Evolutionary conservation across 1,139 yeast species (phyloP).

Genomic region (Candida glucosophila): DNA sequence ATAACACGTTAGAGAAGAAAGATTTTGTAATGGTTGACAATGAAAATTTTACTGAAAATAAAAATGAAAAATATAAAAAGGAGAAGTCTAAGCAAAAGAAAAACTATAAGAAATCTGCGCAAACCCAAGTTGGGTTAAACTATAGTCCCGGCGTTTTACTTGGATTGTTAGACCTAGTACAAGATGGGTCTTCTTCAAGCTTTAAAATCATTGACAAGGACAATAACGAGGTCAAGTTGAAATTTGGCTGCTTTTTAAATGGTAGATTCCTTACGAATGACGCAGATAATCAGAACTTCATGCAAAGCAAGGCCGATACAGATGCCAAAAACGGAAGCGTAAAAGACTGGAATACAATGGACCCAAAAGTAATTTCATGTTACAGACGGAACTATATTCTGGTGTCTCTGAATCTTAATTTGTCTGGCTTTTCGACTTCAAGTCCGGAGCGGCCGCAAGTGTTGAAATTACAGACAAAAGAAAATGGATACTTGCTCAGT

Average conservation of each 20-base stretch:
- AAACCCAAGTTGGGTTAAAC: slow-evolving; percentile 15
- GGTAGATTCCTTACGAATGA: slow-evolving; percentile 39
- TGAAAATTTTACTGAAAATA: too few relatives aligned
- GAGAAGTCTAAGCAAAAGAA: too few relatives aligned
- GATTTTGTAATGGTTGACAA: too few relatives aligned
- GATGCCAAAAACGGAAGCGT: too few relatives aligned
- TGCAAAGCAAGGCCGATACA: slow-evolving; percentile 12
- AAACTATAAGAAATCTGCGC: too few relatives aligned
- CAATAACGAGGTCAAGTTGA: slow-evolving; percentile 17
- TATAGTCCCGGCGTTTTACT: slow-evolving; percentile 20
- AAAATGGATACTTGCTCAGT: slow-evolving; percentile 27
- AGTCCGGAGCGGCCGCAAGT: slow-evolving; percentile 18
- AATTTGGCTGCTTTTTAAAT: slow-evolving; percentile 31
- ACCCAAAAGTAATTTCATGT: slow-evolving; percentile 32
- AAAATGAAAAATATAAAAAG: too few relatives aligned
- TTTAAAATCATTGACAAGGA: slow-evolving; percentile 24
- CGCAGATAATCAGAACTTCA: slow-evolving; percentile 30
- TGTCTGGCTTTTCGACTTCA: slow-evolving; percentile 19
- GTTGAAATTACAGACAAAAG: slow-evolving; percentile 25
- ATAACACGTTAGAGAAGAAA: too few relatives aligned
- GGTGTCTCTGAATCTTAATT: slow-evolving; percentile 25
- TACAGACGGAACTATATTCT: slow-evolving; percentile 40
- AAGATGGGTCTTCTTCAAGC: slow-evolving; percentile 11
- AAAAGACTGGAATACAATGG: too few relatives aligned
- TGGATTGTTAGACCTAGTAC: slow-evolving; percentile 23